Conservation (phyloP, 306 rosid genomes). For the Echinosophora koreensis region DNA sequence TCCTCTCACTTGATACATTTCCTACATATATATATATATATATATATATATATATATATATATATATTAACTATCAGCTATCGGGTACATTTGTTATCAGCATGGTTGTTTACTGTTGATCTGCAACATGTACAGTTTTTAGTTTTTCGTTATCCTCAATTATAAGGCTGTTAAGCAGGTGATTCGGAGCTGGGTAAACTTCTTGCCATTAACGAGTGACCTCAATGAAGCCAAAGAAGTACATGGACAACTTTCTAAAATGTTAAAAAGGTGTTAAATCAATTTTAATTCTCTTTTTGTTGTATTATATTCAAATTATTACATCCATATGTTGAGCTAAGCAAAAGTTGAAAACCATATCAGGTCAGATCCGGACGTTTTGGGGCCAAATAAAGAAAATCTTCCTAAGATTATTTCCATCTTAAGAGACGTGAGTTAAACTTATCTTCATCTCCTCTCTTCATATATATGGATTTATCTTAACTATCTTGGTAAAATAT, state of each 20-base stretch:
- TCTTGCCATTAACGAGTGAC: conserved; percentile 39
- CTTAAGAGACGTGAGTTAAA: conserved; percentile 33
- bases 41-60: too few relatives aligned
- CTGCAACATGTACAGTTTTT: not conserved
- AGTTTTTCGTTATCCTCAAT: not conserved
- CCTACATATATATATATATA: too few relatives aligned
- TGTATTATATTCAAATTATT: conserved; percentile 25
- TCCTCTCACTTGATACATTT: too few relatives aligned
- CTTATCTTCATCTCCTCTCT: not conserved
- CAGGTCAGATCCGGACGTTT: conserved; percentile 44
- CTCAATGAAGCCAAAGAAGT: conserved; percentile 21
- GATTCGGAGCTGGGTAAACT: conserved; percentile 41
- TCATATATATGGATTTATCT: not conserved
- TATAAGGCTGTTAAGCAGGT: conserved; percentile 38
- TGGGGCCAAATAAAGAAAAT: conserved; percentile 41
- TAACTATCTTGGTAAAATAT: not conserved
- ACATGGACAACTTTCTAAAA: conserved; percentile 23
- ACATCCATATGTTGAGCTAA: conserved; percentile 1
- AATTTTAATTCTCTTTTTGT: not conserved
- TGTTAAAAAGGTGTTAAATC: conserved; percentile 37
- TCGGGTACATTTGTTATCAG: not conserved
- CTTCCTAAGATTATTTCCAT: conserved; percentile 10
- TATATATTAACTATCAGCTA: not conserved
- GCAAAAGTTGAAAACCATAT: not conserved
- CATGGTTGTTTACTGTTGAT: not conserved